A percentile compares a stretch with the other conserved stretches of the same genome.
Evolutionary conservation across 2,329 filamentous ascomycete genomes (phyloP).

Genomic region (Monilinia fructicola): DNA sequence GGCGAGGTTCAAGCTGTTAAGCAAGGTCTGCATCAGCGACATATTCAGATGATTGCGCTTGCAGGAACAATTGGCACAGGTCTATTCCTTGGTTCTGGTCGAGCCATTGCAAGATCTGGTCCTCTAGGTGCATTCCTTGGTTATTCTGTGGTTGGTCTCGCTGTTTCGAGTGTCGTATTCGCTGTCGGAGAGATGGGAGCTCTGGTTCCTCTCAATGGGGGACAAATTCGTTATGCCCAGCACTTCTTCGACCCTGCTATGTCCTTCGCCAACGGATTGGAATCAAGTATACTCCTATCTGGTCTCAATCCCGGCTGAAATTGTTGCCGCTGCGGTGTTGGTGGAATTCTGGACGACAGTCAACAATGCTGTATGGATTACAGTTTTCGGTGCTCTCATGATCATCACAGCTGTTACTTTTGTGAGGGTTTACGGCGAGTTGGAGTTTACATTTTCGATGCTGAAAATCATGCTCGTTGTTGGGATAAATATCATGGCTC

Average conservation of each 20-base stretch:
- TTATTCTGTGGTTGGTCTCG: slow-evolving; percentile 37
- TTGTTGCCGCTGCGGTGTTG: slow-evolving; percentile 61
- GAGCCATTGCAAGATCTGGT: slow-evolving; percentile 49
- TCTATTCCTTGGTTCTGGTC: slow-evolving; percentile 52
- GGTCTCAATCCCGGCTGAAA: slow-evolving; percentile 48
- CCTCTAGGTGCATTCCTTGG: slow-evolving; percentile 48
- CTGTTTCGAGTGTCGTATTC: slow-evolving; percentile 49
- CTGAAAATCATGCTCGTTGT: slow-evolving; percentile 63
- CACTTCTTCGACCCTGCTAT: slow-evolving; percentile 42
- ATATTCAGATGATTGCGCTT: slow-evolving; percentile 46
- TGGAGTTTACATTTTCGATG: slow-evolving; percentile 53
- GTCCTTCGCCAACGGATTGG: slow-evolving; percentile 40
- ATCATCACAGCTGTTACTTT: slow-evolving; percentile 42
- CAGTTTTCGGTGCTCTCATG: slow-evolving; percentile 43
- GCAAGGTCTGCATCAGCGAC: slow-evolving; percentile 39
- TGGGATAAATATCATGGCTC: slow-evolving; percentile 57
- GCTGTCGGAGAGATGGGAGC: slow-evolving; percentile 42
- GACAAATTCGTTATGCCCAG: slow-evolving; percentile 41
- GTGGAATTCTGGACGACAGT: slow-evolving; percentile 65
- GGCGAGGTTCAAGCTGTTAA: slow-evolving; percentile 6
- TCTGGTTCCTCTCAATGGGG: slow-evolving; percentile 41
- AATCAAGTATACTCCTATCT: slow-evolving; percentile 40
- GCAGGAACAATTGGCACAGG: slow-evolving; percentile 51
- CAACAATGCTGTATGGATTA: slow-evolving; percentile 47
- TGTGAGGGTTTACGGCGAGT: slow-evolving; percentile 48